A percentile compares a stretch with the other conserved stretches of the same genome.
Evolutionary conservation across 192 early-diverging fungal genomes (phyloP).

Genomic region (Piromyces finnis): DNA sequence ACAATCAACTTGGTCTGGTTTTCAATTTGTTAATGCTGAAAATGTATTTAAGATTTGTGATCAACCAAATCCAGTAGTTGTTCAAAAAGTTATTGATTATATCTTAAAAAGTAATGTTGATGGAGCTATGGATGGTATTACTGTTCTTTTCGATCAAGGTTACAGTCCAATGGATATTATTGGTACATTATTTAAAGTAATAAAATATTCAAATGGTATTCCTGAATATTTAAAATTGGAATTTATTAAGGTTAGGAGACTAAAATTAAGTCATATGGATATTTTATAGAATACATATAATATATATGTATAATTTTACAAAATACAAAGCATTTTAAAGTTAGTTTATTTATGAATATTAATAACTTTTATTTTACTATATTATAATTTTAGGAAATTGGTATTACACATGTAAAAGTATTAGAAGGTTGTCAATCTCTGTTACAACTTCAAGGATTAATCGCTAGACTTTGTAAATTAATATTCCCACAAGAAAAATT

Average conservation of each 20-base stretch:
- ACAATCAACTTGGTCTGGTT: slow-evolving; percentile 76
- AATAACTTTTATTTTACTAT: no score
- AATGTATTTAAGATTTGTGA: slow-evolving; percentile 97
- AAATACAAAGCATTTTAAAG: no score
- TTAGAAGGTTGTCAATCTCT: slow-evolving; percentile 69
- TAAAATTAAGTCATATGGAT: not conserved
- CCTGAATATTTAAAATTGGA: slow-evolving; percentile 67
- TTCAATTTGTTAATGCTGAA: slow-evolving; percentile 63
- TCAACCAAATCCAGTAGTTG: slow-evolving; percentile 74
- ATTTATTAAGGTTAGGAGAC: slow-evolving; percentile 48
- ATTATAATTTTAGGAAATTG: slow-evolving; percentile 58
- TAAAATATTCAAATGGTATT: slow-evolving; percentile 53
- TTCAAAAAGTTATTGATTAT: slow-evolving; percentile 52
- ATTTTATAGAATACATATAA: no score
- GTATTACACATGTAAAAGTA: slow-evolving; percentile 76
- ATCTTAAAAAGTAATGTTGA: slow-evolving; percentile 53
- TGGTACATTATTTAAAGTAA: slow-evolving; percentile 76
- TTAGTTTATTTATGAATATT: no score
- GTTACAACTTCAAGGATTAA: slow-evolving; percentile 73
- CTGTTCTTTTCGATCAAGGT: slow-evolving; percentile 60
- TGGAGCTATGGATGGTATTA: slow-evolving; percentile 46
- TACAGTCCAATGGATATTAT: slow-evolving; percentile 84
- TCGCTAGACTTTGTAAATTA: slow-evolving; percentile 31
- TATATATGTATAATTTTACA: no score
- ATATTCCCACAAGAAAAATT: slow-evolving; percentile 4